Conservation (phyloP, 2,329 filamentous ascomycete genomes). For the Aspergillus fructus region DNA sequence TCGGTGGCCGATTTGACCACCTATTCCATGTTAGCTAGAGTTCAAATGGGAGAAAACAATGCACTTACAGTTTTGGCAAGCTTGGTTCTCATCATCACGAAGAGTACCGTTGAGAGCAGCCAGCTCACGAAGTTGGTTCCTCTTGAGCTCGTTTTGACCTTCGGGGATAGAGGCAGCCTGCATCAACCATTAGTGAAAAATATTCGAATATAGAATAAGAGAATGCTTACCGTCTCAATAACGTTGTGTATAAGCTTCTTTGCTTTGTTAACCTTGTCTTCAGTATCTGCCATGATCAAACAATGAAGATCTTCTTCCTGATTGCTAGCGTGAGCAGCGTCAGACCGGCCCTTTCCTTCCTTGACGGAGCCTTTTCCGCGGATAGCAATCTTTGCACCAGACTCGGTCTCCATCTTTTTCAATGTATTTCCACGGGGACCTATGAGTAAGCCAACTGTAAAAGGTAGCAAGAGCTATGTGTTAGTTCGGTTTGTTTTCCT, state of each 20-base stretch:
- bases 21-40: slow-evolving; percentile 29
- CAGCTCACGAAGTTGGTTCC: slow-evolving; percentile 96
- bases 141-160: slow-evolving; percentile 97
- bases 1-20: slow-evolving; percentile 95
- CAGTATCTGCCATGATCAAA: slow-evolving; percentile 98
- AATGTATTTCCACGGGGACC: slow-evolving; percentile 99
- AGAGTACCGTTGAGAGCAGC: slow-evolving; percentile 98
- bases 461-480: slow-evolving; percentile 68
- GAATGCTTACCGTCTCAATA: slow-evolving; percentile 81
- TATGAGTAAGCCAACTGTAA: slow-evolving; percentile 99
- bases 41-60: not conserved
- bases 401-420: slow-evolving; percentile 99
- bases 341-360: slow-evolving; percentile 98
- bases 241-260: slow-evolving; percentile 98
- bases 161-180: slow-evolving; percentile 98
- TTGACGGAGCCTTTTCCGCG: slow-evolving; percentile 99
- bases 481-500: slow-evolving; percentile 67
- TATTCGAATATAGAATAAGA: not conserved
- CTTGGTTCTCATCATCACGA: slow-evolving; percentile 98
- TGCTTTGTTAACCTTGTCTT: slow-evolving; percentile 99
- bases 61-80: slow-evolving; percentile 85
- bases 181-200: slow-evolving; percentile 27
- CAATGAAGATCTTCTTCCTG: slow-evolving; percentile 99
- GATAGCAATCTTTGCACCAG: slow-evolving; percentile 96
- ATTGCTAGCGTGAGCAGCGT: slow-evolving; percentile 98